These are phyloP conservation scores for Massariosphaeria phaeospora DNA, from an alignment of 495 filamentous ascomycete species.

Conservation along the genomic window DNA sequence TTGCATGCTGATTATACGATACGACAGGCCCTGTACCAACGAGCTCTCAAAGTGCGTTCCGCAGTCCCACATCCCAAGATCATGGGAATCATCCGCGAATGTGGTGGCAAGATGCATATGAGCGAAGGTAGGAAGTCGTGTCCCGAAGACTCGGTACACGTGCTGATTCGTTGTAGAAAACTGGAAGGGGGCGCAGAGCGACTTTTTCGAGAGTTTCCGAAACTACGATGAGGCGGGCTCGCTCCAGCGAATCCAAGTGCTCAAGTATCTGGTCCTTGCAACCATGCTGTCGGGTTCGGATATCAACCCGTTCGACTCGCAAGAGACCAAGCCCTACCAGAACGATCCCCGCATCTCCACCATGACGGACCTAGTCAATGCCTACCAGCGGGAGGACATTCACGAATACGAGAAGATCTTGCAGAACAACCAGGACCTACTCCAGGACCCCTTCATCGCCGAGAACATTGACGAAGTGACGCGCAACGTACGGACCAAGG, in stretches of 20 bases:
- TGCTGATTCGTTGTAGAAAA: conserved; percentile 57
- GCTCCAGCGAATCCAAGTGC: conserved; percentile 89
- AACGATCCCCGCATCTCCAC: conserved; percentile 89
- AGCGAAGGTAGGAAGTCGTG: conserved; percentile 57
- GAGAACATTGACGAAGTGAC: conserved; percentile 99
- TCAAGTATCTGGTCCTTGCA: conserved; percentile 93
- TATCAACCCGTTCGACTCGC: conserved; percentile 98
- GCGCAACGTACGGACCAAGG: conserved; percentile 95
- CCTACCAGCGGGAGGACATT: conserved; percentile 94
- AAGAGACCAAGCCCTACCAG: conserved; percentile 99
- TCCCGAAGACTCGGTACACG: not conserved
- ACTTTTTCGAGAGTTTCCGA: conserved; percentile 97
- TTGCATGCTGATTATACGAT: conserved; percentile 27
- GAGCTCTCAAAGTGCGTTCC: conserved; percentile 82
- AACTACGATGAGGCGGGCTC: conserved; percentile 99
- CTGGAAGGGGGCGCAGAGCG: conserved; percentile 93
- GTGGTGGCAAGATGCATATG: conserved; percentile 99
- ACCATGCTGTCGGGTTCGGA: conserved; percentile 99
- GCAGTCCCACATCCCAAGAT: conserved; percentile 97
- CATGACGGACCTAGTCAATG: conserved; percentile 95
- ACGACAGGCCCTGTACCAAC: conserved; percentile 68
- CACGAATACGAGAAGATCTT: conserved; percentile 83
- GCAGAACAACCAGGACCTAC: conserved; percentile 79
- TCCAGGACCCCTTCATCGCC: conserved; percentile 91
- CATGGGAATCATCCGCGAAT: conserved; percentile 98